Percentiles rank a stretch among this genome's conserved stretches.
Evolutionary conservation across 257 asterid genomes (phyloP).

Genomic region (Striga asiatica): DNA sequence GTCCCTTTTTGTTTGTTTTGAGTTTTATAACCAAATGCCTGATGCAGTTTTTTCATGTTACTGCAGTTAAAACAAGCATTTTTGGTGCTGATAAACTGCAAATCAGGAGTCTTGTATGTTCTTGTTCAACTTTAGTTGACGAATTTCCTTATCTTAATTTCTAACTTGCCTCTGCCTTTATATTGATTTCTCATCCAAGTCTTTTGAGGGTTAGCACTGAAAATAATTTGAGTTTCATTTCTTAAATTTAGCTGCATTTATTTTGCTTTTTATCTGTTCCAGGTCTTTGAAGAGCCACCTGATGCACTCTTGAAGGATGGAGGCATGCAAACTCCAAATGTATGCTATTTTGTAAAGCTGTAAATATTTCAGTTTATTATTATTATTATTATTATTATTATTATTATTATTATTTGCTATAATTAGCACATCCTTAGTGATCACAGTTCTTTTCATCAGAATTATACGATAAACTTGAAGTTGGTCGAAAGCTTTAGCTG

Average conservation of each 20-base stretch:
- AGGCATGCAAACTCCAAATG: slow-evolving; percentile 72
- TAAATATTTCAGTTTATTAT: neutral
- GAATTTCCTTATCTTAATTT: neutral
- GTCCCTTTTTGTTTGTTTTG: too few relatives aligned
- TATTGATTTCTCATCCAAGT: neutral
- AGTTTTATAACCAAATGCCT: slow-evolving; percentile 2
- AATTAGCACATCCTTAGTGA: neutral
- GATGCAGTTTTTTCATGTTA: slow-evolving; percentile 18
- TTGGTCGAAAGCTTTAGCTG: neutral
- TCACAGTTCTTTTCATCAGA: neutral
- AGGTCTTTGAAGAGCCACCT: slow-evolving; percentile 65
- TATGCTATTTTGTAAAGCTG: slow-evolving; percentile 21
- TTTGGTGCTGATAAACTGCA: slow-evolving; percentile 47
- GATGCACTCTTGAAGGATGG: slow-evolving; percentile 45
- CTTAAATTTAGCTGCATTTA: neutral
- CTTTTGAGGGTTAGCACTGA: neutral
- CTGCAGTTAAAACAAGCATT: slow-evolving; percentile 59
- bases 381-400: neutral
- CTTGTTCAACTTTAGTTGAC: slow-evolving; percentile 10
- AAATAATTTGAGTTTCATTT: slow-evolving; percentile 2
- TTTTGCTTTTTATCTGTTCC: slow-evolving; percentile 14
- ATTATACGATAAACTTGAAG: too few relatives aligned
- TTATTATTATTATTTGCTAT: neutral
- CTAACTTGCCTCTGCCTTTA: neutral
- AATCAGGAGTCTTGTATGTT: slow-evolving; percentile 63